Conservation (phyloP, 768 basidiomycete species). For the Agrocybe chaxingu region DNA sequence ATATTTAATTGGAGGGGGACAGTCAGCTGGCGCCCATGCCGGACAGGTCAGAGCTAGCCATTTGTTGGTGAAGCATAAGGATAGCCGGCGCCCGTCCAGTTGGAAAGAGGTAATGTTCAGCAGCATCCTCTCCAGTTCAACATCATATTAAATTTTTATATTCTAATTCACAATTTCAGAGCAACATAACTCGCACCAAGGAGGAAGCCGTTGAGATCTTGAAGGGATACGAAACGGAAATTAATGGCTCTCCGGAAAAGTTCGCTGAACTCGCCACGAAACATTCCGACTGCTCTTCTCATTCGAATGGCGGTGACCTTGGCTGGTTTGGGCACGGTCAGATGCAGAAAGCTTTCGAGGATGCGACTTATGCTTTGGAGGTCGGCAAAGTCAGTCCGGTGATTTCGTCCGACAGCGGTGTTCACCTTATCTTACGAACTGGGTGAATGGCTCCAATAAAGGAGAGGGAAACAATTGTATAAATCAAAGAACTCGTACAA, state of each 20-base stretch:
- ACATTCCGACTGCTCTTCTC: conserved; percentile 90
- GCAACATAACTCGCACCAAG: conserved; percentile 79
- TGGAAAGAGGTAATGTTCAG: conserved; percentile 71
- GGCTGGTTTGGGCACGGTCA: conserved; percentile 81
- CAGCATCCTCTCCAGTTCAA: conserved; percentile 1
- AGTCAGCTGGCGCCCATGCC: conserved; percentile 18
- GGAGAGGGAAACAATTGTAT: neutral
- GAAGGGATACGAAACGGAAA: conserved; percentile 56
- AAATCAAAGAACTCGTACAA: neutral
- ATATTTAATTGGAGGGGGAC: conserved; percentile 26
- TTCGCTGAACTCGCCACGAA: conserved; percentile 74
- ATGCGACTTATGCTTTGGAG: conserved; percentile 70
- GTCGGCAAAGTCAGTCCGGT: conserved; percentile 78
- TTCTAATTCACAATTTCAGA: conserved; percentile 34
- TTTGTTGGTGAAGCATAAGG: conserved; percentile 87
- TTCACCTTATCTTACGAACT: conserved; percentile 90
- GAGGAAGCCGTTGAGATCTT: conserved; percentile 88
- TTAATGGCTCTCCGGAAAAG: conserved; percentile 51
- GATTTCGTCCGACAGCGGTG: conserved; percentile 89
- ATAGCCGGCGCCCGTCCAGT: conserved; percentile 73
- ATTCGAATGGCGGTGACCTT: conserved; percentile 80
- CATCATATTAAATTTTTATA: neutral
- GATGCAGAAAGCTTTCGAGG: conserved; percentile 99
- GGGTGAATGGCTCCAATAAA: conserved; percentile 38
- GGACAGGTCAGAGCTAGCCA: conserved; percentile 90